A percentile compares a stretch with the other conserved stretches of the same genome.
Evolutionary conservation across 495 filamentous ascomycete species (phyloP).

Genomic region (Cudoniella acicularis): DNA sequence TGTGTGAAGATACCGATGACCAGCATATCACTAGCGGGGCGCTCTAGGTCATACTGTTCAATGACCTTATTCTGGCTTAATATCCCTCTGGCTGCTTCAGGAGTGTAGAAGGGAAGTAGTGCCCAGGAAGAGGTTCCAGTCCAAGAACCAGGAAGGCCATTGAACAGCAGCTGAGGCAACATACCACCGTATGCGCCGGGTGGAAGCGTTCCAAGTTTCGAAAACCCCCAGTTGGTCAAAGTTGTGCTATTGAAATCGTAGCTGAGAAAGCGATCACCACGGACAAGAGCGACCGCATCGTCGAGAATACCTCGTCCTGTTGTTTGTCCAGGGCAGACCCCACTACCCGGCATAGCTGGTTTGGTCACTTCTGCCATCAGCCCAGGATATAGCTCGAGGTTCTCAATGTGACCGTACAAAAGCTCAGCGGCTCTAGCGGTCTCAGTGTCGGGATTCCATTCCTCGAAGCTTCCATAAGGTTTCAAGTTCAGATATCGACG

Average conservation of each 20-base stretch:
- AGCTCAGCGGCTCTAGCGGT: constrained; percentile 67
- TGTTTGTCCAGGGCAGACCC: constrained; percentile 77
- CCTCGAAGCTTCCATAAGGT: constrained; percentile 73
- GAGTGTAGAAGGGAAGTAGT: constrained; percentile 39
- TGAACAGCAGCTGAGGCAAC: constrained; percentile 24
- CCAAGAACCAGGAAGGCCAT: constrained; percentile 27
- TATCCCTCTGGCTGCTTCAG: constrained; percentile 43
- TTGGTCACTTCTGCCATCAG: constrained; percentile 79
- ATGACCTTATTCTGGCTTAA: constrained; percentile 47
- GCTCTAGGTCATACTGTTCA: constrained; percentile 31
- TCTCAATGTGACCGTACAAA: constrained; percentile 76
- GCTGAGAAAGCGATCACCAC: constrained; percentile 85
- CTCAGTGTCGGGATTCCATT: constrained; percentile 75
- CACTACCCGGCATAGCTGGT: constrained; percentile 70
- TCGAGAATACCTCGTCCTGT: constrained; percentile 79
- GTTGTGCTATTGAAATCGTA: constrained; percentile 64
- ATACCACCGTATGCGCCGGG: constrained; percentile 48
- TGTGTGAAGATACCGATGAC: constrained; percentile 34
- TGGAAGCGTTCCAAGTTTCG: constrained; percentile 72
- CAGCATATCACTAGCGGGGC: constrained; percentile 26
- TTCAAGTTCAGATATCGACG: constrained; percentile 73
- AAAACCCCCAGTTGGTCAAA: constrained; percentile 74
- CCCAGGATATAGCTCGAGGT: constrained; percentile 79
- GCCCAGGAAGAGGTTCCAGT: constrained; percentile 33
- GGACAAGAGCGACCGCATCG: constrained; percentile 78